These are phyloP conservation scores for Bothriochloa decipiens DNA, from an alignment of 176 grass and related monocot genomes.

Conservation along the genomic window DNA sequence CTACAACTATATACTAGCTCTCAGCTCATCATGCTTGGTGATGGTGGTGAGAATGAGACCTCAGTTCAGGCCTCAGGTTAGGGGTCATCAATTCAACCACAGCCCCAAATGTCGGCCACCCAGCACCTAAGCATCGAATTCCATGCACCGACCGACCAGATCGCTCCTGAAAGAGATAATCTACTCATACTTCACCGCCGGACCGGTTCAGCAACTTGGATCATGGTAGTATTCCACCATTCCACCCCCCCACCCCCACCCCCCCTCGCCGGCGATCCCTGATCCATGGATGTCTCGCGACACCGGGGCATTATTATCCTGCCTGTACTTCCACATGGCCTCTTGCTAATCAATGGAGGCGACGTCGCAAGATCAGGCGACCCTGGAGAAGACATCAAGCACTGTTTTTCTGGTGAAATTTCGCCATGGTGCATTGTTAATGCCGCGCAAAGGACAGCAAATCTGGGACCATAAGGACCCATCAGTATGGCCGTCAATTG, in stretches of 20 bases:
- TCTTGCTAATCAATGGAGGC: conserved; percentile 34
- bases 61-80: not conserved
- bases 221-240: not conserved
- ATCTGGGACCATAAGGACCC: conserved; percentile 25
- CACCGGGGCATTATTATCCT: conserved; percentile 20
- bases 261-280: conserved; percentile 25
- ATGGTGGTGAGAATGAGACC: not conserved
- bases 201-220: not conserved
- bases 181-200: not conserved
- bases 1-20: not conserved
- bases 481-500: not conserved
- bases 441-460: not conserved
- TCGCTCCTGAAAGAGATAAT: not conserved
- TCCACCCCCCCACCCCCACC: too few species aligned
- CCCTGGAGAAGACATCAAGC: not conserved
- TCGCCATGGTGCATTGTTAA: not conserved
- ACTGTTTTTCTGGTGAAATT: not conserved
- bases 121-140: not conserved
- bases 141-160: not conserved
- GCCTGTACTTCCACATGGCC: conserved; percentile 36
- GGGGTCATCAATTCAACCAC: not conserved
- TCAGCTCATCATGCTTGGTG: conserved; percentile 37
- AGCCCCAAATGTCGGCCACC: not conserved
- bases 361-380: not conserved
- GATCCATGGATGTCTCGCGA: conserved; percentile 19